Base-by-base conservation (phyloP, 2,329 filamentous ascomycete species). In the Fusarium nanum region DNA sequence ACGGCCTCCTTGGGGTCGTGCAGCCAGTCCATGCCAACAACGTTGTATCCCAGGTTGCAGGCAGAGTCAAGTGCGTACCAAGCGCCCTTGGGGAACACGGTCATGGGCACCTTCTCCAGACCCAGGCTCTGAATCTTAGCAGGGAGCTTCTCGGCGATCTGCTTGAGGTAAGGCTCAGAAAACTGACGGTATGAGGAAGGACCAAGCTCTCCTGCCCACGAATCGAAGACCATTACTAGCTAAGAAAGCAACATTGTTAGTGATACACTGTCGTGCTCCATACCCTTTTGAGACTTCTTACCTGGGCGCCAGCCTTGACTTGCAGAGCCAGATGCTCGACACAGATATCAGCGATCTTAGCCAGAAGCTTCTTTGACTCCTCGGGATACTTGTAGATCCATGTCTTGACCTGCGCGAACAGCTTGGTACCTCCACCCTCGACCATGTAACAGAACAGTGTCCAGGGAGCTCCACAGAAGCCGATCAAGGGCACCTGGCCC, bases 371-470 rank as follows among this genome's bases (percentile, higher is more conserved):
- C 83, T 96, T 94, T 66, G 91, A 90, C 78, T 92, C 93, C 68
- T 92, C 86, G 1, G 92, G 87, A 76, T 98, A 93, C 81, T 89
- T 93, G 86, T 95, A 99, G 65, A 98, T 90, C 96, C 96, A 99
- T 27, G 92, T 97, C 87, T 99, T 99, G 76, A 89, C 92, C 82
- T 97, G 91, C 64, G 93, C 90, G 83, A 98, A 98, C 78, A 98
- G 85, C 84, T 98, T 98, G 73, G 92, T 97, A 45, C 96, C 96
- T 49, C 96, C 96, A 18, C 96, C 96, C 82, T 99, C 96, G 20
- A 98, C 93, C 96, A 99, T 99, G 84, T 99, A 99, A 84, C 95
- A 97, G 77, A 99, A 87, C 64, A 99, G 82, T 4, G 96, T 99
- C 93, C 96, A 99, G 1, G 96, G 96, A 10, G 96, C 94, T 57